Evolutionary conservation across 2,329 filamentous ascomycete genomes (phyloP), one percentile per base, ranked within the genome.

Genomic region (Aspergillus costaricaensis): DNA sequence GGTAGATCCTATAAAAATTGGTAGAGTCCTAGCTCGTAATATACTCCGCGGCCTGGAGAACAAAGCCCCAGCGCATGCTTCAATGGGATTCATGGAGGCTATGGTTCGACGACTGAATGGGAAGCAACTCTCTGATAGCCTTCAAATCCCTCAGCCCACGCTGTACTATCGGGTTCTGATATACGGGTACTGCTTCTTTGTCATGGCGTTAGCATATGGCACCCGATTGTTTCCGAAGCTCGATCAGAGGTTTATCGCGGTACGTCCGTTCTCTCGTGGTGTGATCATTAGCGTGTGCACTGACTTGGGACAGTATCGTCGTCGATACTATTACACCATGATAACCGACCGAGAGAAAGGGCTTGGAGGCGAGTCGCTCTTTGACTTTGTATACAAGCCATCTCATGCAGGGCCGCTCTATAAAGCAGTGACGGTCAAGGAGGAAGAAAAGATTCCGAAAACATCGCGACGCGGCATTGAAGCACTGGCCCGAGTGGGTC

Each of bases 91-190:
- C 72, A 80, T 93, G 55, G 82, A 85, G 53, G 90, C 89, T 0
- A 84, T 85, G 70, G 85, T 86, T 5, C 82, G 89, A 60, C 90
- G 88, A 82, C 79, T 92, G 15, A 92, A 91, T 69, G 89, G 90
- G 3, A 79, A 83, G 36, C 80, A 85, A 15, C 81, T 93, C 0
- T 80, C 83, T 30, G 81, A 86, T 67, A 80, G 79, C 1, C 80
- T 92, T 8, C 85, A 80, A 0, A 81, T 91, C 6, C 82, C 83
- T 17, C 78, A 76, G 21, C 85, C 88, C 2, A 79, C 78, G 5
- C 62, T 80, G 0, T 88, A 86, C 64, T 88, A 90, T 72, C 84
- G 78, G 67, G 72, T 81, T 0, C 74, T 91, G 17, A 85, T 90
- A 64, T 80, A 82, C 10, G 83, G 87, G 1, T 89, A 91, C 69